A percentile compares a stretch with the other conserved stretches of the same genome.
Evolutionary conservation across 495 filamentous ascomycete species (phyloP).

Genomic region (Podospora sp.): DNA sequence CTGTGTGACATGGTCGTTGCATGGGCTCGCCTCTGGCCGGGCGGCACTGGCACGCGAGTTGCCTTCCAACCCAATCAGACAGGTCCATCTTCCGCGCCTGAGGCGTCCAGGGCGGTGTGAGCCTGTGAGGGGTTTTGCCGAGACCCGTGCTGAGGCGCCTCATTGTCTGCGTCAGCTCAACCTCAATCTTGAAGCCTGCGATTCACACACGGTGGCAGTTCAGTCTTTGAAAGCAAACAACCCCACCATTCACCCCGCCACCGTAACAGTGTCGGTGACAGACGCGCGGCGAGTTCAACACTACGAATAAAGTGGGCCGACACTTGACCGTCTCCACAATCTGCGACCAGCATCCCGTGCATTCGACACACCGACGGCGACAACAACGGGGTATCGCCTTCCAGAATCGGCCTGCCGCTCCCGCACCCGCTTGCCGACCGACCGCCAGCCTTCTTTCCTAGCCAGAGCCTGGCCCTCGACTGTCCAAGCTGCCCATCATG

Average conservation of each 20-base stretch:
- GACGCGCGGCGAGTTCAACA: not conserved
- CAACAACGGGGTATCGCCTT: not conserved
- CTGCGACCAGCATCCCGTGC: not conserved
- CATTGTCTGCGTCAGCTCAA: constrained; percentile 17
- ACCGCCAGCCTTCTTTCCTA: not conserved
- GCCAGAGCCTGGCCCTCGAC: not conserved
- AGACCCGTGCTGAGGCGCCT: constrained; percentile 12
- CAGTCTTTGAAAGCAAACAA: not conserved
- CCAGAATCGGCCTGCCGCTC: not conserved
- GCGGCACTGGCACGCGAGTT: constrained; percentile 2
- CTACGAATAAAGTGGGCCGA: not conserved
- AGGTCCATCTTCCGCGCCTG: not conserved
- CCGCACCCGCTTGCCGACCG: not conserved
- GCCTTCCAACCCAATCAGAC: not conserved
- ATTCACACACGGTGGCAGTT: constrained; percentile 11
- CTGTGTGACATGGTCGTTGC: not conserved
- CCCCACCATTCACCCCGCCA: not conserved
- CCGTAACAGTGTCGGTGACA: not conserved
- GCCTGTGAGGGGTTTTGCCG: constrained; percentile 18
- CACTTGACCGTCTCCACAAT: not conserved
- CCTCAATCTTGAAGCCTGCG: constrained; percentile 13
- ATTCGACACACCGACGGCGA: not conserved
- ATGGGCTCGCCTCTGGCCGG: not conserved
- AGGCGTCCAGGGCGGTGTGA: not conserved
- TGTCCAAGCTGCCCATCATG: constrained; percentile 59